Evolutionary conservation across 2,329 filamentous ascomycete genomes (phyloP).

Genomic region (Epicoccum nigrum): DNA sequence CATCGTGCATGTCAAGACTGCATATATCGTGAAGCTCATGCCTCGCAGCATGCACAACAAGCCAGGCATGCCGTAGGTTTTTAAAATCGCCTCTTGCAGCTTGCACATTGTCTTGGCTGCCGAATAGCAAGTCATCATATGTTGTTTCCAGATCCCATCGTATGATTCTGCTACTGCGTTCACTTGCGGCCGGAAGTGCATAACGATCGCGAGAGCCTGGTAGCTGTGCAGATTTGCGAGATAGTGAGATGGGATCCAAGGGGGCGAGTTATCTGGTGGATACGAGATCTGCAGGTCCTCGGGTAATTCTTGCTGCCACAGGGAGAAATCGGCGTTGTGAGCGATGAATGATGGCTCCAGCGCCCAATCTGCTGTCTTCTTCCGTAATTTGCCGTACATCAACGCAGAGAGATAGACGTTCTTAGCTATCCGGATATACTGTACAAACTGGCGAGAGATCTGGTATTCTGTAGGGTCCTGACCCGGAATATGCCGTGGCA

Average conservation of each 20-base stretch:
- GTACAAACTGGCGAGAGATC: conserved; percentile 82
- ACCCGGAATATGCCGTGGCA: conserved; percentile 68
- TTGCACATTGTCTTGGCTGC: conserved; percentile 86
- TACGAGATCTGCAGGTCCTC: conserved; percentile 78
- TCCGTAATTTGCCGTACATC: conserved; percentile 74
- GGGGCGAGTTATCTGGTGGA: conserved; percentile 76
- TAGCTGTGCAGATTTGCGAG: conserved; percentile 89
- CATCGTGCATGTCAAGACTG: conserved; percentile 87
- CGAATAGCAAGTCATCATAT: conserved; percentile 84
- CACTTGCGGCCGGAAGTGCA: conserved; percentile 86
- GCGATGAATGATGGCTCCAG: conserved; percentile 82
- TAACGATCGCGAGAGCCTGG: conserved; percentile 82
- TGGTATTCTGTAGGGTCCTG: conserved; percentile 77
- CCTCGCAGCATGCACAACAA: conserved; percentile 91
- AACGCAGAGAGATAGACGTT: conserved; percentile 80
- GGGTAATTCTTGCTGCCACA: conserved; percentile 79
- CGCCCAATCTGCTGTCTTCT: conserved; percentile 82
- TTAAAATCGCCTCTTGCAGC: conserved; percentile 81
- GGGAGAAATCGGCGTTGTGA: conserved; percentile 76
- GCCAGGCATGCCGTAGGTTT: conserved; percentile 77
- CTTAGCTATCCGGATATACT: conserved; percentile 76
- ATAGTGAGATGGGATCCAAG: conserved; percentile 86
- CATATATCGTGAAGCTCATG: conserved; percentile 95
- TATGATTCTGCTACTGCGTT: conserved; percentile 75
- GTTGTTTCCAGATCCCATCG: conserved; percentile 82